These are phyloP conservation scores for Pulveroboletus frians DNA, from an alignment of 768 basidiomycete genomes.

Conservation along the genomic window DNA sequence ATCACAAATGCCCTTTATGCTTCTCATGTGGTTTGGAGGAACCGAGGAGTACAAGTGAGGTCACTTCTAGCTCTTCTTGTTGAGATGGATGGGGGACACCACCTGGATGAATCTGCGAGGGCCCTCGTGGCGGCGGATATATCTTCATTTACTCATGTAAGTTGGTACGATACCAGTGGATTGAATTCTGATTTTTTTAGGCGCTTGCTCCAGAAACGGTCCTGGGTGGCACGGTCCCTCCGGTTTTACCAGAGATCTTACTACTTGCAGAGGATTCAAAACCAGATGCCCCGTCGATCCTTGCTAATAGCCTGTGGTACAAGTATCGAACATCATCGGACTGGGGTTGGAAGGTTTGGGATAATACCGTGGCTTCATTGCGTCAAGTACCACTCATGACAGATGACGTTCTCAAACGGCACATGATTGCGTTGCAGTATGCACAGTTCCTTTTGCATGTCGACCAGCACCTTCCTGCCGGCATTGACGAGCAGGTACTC, in stretches of 20 bases:
- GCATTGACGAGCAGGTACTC: conserved; percentile 65
- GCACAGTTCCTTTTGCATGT: conserved; percentile 67
- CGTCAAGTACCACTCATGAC: conserved; percentile 62
- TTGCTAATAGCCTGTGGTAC: conserved; percentile 79
- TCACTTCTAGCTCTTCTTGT: conserved; percentile 57
- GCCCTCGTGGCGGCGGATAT: conserved; percentile 59
- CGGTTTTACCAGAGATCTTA: conserved; percentile 56
- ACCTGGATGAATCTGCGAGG: conserved; percentile 51
- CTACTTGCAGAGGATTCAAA: conserved; percentile 56
- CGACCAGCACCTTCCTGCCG: conserved; percentile 70
- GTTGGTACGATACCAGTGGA: conserved; percentile 11
- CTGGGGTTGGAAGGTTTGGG: conserved; percentile 84
- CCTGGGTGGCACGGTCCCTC: conserved; percentile 32
- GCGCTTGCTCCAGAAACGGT: conserved; percentile 38
- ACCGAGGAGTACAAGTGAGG: conserved; percentile 60
- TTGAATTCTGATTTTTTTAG: conserved; percentile 18
- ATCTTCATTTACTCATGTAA: conserved; percentile 55
- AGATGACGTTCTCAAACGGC: conserved; percentile 41
- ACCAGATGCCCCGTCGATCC: conserved; percentile 57
- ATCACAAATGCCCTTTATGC: conserved; percentile 58
- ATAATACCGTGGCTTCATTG: conserved; percentile 70
- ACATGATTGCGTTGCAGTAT: conserved; percentile 58
- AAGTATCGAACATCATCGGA: conserved; percentile 67
- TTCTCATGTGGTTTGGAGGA: conserved; percentile 60
- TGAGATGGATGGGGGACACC: conserved; percentile 57